Evolutionary conservation across 1,284 basidiomycete genomes (phyloP).

Genomic region (Trichosporon inkin): DNA sequence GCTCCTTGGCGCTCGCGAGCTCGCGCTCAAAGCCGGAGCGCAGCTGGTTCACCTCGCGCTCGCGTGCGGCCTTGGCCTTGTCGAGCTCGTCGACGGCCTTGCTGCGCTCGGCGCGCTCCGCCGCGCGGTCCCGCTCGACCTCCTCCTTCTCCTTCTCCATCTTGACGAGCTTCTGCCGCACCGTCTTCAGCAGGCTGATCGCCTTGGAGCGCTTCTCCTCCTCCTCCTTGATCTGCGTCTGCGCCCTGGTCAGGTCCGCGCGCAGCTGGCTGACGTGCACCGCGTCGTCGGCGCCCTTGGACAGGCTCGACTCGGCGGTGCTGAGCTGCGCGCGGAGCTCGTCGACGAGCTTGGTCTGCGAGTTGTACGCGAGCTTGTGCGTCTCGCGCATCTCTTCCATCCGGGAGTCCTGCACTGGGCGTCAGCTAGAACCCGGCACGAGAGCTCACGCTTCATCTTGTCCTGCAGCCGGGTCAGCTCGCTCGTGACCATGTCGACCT

Average conservation of each 20-base stretch:
- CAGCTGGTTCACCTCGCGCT: conserved; percentile 64
- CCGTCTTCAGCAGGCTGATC: conserved; percentile 79
- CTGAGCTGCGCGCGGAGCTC: conserved; percentile 63
- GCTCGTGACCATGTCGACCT: conserved; percentile 59
- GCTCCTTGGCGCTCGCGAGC: conserved; percentile 59
- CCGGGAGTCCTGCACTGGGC: conserved; percentile 71
- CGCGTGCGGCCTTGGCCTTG: conserved; percentile 58
- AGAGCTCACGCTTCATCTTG: conserved; percentile 64
- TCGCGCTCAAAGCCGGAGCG: conserved; percentile 75
- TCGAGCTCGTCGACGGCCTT: conserved; percentile 50
- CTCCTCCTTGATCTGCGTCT: conserved; percentile 71
- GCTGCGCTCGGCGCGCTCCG: conserved; percentile 60
- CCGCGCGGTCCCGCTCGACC: conserved; percentile 57
- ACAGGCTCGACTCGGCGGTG: conserved; percentile 63
- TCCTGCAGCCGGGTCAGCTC: conserved; percentile 69
- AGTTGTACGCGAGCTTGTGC: conserved; percentile 69
- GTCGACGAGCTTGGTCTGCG: conserved; percentile 68
- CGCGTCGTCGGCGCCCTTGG: conserved; percentile 52
- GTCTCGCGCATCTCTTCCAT: conserved; percentile 77
- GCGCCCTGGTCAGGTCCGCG: conserved; percentile 61
- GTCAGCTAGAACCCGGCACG: conserved; percentile 14
- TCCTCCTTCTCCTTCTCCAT: conserved; percentile 89
- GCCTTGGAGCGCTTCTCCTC: conserved; percentile 95
- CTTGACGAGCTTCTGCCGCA: conserved; percentile 86
- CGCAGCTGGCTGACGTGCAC: conserved; percentile 59